These are phyloP conservation scores for Yamadazyma sp. DNA, from an alignment of 1,139 yeast genomes.

Conservation along the genomic window DNA sequence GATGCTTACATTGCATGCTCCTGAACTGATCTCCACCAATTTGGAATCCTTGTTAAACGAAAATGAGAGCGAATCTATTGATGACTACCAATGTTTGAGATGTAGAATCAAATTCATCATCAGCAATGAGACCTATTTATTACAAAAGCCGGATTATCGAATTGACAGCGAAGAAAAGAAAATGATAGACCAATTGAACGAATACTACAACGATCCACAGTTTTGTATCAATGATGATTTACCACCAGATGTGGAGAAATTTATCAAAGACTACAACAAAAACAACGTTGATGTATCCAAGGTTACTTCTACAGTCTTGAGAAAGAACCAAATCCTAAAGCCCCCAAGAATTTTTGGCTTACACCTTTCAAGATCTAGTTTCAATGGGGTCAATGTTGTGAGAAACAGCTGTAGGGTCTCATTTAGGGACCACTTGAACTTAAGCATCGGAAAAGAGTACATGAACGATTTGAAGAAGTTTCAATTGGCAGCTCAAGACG, in stretches of 20 bases:
- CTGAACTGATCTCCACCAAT: conserved; percentile 51
- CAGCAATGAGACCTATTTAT: conserved; percentile 25
- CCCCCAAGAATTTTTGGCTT: conserved; percentile 73
- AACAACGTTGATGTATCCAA: conserved; percentile 44
- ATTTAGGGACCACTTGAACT: conserved; percentile 57
- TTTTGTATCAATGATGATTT: conserved; percentile 65
- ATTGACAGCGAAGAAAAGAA: conserved; percentile 17
- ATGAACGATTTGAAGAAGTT: conserved; percentile 37
- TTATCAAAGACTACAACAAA: conserved; percentile 45
- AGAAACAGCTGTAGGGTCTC: conserved; percentile 76
- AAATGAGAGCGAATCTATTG: conserved; percentile 69
- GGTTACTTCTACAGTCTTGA: conserved; percentile 64
- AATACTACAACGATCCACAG: conserved; percentile 26
- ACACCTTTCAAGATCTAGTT: conserved; percentile 82
- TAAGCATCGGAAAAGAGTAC: conserved; percentile 51
- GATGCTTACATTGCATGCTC: conserved; percentile 74
- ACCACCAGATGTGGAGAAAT: conserved; percentile 41
- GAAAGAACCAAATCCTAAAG: conserved; percentile 58
- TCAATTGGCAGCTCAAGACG: conserved; percentile 25
- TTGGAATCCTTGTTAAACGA: conserved; percentile 56
- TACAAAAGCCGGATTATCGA: conserved; percentile 9
- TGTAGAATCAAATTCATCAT: conserved; percentile 61
- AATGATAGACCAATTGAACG: conserved; percentile 26
- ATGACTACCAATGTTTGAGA: conserved; percentile 74
- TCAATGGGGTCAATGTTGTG: conserved; percentile 65